Evolutionary conservation across 1,284 basidiomycete species (phyloP), one percentile per base, ranked within the genome.

Genomic region (Ceraceosorus bombacis): DNA sequence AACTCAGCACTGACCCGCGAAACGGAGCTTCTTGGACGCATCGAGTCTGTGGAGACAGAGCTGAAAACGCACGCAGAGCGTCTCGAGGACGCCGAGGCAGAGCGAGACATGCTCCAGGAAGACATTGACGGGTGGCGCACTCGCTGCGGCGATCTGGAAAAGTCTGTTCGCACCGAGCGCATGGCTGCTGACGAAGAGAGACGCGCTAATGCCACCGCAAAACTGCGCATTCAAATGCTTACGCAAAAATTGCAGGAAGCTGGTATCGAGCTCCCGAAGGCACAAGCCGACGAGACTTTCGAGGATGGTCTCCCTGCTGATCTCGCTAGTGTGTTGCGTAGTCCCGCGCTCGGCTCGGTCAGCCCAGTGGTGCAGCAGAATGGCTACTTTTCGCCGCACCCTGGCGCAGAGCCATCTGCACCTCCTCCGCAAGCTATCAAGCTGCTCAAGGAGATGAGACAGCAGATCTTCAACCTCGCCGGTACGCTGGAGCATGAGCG

Each of bases 391-490:
- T 69, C 72, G 56, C 68, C 67, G 9, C 51, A 50, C n/a, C 60
- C 60, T 15, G 55, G 65, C 13, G 61, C 57, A 2, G 40, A 41
- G 12, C 69, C 67, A 39, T 41, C 41, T 39, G 49, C 36, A 8
- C 53, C 40, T 6, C 57, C 67, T 13, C 68, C 70, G 5, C 66
- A 71, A 58, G 70, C 75, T 39, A 66, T 74, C 27, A 67, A 70
- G 60, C 61, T 77, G 52, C 66, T 77, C n/a, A 62, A 64, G 0
- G 69, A 76, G 37, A 75, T 77, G 74, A 69, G 74, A 7, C 72
- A 77, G 65, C 75, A 77, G 65, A 77, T 76, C 63, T 68, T 77
- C 55, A 74, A 68, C 51, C 62, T 77, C 10, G 72, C 72, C 17
- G 69, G 69, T 41, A 69, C 64, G n/a, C 68, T 77, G 5, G 68